Base-by-base conservation (phyloP, 2,329 filamentous ascomycete species). In the Penicillium sp. region DNA sequence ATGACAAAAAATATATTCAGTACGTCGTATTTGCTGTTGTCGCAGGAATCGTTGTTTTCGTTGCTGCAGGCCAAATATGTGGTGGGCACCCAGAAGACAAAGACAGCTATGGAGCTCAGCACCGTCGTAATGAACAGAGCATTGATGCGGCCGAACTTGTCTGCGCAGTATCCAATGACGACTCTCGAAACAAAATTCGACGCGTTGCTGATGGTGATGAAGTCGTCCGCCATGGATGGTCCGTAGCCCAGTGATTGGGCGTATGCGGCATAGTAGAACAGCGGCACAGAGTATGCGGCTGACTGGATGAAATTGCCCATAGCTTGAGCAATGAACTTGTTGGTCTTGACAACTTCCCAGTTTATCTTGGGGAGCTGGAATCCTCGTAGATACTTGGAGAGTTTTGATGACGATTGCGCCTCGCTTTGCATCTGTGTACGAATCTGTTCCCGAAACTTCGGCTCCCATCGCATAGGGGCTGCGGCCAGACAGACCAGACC, bases 191-290 rank as follows among this genome's bases (percentile, higher is more conserved):
- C 57, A 3, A 71, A 71, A 56, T 74, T 75, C 5, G 71, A 68
- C 0, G 71, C 72, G 49, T 76, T 76, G 28, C 69, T 73, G 3
- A 74, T 62, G 3, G 73, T 65, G 35, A 75, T 73, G 18, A 76
- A 68, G 24, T 69, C 74, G 0, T 73, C 71, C 0, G 70, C 72
- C 12, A 66, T 67, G 1, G 63, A 61, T 14, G 64, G 63, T 20
- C 64, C 67, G 14, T 74, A 76, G 6, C 73, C 73, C 21, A 74
- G 59, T 3, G 70, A 70, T 9, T 67, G 66, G 2, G 73, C 71
- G 57, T 71, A 75, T 11, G 71, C 65, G 0, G 73, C 67, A 12
- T 73, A 65, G 58, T 74, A 74, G 30, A 68, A 74, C 2, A 75
- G 62, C 0, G 74, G 73, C 0, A 70, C 70, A 48, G 69, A 71